Conservation (phyloP, 208 protist species). For the Endotrypanum monterogeii region DNA sequence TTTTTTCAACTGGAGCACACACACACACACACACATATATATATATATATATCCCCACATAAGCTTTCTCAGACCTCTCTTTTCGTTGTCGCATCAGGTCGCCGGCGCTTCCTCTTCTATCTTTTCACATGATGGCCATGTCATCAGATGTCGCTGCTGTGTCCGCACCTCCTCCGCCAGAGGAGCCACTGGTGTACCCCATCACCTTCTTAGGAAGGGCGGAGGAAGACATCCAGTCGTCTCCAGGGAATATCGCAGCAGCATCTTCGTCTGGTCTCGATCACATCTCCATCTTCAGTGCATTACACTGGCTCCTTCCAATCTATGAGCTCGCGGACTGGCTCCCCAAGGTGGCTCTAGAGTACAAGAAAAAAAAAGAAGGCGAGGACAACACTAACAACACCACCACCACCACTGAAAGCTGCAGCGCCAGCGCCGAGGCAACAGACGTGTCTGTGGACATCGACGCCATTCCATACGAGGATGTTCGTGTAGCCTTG, state of each 20-base stretch:
- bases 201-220: slow-evolving; percentile 25
- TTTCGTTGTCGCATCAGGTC: background rate
- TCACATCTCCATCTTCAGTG: slow-evolving; percentile 52
- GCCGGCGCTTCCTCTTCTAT: background rate
- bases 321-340: slow-evolving; percentile 62
- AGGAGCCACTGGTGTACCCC: slow-evolving; percentile 37
- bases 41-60: background rate
- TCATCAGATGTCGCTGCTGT: background rate
- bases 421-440: background rate
- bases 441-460: slow-evolving; percentile 8
- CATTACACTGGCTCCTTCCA: slow-evolving; percentile 55
- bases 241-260: background rate
- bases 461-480: slow-evolving; percentile 4
- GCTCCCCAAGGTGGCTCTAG: slow-evolving; percentile 25
- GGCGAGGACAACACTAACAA: background rate
- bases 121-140: background rate
- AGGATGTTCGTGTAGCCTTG: slow-evolving; percentile 32
- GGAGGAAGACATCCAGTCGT: slow-evolving; percentile 8
- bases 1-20: background rate
- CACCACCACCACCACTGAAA: slow-evolving; percentile 6
- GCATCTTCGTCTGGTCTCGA: slow-evolving; percentile 15
- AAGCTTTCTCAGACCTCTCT: background rate
- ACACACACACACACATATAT: background rate
- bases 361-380: slow-evolving; percentile 3
- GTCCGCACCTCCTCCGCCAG: slow-evolving; percentile 21